Evolutionary conservation across 805 yeast species (phyloP).

Genomic region (Candida pseudofarinosa): DNA sequence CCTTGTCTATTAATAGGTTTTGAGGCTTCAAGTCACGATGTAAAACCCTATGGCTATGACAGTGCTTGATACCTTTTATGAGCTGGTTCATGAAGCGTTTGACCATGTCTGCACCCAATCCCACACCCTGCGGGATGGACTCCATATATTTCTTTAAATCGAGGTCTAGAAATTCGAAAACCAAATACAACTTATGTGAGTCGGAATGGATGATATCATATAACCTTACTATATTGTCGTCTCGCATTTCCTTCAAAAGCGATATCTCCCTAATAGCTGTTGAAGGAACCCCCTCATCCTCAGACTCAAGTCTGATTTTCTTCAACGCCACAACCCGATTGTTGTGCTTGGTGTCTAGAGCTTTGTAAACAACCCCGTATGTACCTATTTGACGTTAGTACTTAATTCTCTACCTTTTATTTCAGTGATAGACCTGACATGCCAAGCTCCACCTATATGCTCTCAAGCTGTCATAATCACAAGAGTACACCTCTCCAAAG

Average conservation of each 20-base stretch:
- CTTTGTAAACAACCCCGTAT: conserved; percentile 97
- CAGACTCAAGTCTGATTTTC: conserved; percentile 92
- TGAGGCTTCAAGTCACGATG: conserved; percentile 98
- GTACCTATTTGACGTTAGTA: conserved; percentile 52
- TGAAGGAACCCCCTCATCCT: conserved; percentile 97
- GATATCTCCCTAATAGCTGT: conserved; percentile 97
- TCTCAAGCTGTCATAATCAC: too few species aligned
- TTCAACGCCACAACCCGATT: conserved; percentile 94
- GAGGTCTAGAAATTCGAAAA: conserved; percentile 88
- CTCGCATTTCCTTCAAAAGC: conserved; percentile 85
- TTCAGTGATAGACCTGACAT: not conserved
- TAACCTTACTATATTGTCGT: conserved; percentile 86
- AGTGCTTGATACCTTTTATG: conserved; percentile 84
- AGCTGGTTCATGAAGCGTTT: conserved; percentile 91
- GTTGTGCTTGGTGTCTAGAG: conserved; percentile 81
- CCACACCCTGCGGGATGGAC: conserved; percentile 83
- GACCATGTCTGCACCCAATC: conserved; percentile 85
- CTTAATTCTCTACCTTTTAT: not conserved
- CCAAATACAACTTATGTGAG: conserved; percentile 85
- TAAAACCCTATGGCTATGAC: conserved; percentile 90
- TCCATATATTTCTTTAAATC: conserved; percentile 98
- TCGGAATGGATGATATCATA: conserved; percentile 95
- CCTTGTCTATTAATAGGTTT: conserved; percentile 88
- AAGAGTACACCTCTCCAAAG: too few species aligned
- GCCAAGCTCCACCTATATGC: too few species aligned